Conservation (phyloP, 257 asterid species). For the Solanum chiquidenum region DNA sequence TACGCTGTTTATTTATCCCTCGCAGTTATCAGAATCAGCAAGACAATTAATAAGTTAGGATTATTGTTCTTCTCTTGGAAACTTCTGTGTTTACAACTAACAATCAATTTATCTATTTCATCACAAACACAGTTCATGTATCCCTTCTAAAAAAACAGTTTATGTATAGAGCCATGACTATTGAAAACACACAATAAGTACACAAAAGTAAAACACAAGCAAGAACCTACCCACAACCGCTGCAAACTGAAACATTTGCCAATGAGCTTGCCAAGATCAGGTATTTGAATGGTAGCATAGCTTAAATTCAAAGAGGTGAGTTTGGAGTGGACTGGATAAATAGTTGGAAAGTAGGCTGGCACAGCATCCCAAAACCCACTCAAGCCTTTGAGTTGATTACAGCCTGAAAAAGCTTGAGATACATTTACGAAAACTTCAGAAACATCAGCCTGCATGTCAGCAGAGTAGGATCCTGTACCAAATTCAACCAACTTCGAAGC, state of each 20-base stretch:
- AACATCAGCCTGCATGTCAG: not conserved
- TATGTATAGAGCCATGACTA: not conserved
- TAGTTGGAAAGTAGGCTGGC: not conserved
- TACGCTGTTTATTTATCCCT: not conserved
- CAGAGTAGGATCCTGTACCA: not conserved
- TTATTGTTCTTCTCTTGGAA: not conserved
- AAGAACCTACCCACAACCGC: not conserved
- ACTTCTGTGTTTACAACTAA: not conserved
- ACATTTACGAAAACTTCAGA: not conserved
- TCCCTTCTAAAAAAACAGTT: not conserved
- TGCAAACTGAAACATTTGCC: not conserved
- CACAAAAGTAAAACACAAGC: not conserved
- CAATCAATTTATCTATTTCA: not conserved
- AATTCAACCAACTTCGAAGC: not conserved
- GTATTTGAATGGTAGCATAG: not conserved
- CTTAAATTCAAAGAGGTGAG: not conserved
- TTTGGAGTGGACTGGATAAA: not conserved
- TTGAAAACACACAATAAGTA: not conserved
- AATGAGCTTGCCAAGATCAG: not conserved
- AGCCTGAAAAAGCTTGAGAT: not conserved
- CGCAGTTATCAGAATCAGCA: not conserved
- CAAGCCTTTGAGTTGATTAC: not conserved
- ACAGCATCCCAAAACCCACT: not conserved
- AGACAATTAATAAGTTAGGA: not conserved
- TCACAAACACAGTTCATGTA: not conserved